These are phyloP conservation scores for Phytophthora fragariaefolia DNA, from an alignment of 352 stramenopile species.

Conservation along the genomic window DNA sequence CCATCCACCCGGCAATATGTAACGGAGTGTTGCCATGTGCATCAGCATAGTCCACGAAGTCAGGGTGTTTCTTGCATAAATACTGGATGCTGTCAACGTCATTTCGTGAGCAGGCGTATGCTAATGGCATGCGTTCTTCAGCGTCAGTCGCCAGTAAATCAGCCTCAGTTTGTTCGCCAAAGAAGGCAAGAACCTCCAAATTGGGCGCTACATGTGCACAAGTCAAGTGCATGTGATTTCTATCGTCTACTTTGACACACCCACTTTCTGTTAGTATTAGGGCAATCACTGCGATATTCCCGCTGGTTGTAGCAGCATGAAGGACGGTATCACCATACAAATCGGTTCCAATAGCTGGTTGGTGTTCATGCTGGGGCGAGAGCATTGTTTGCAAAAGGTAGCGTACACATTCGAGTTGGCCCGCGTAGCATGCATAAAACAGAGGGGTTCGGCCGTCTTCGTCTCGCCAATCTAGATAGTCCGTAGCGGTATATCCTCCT, in stretches of 20 bases:
- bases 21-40: conserved; percentile 68
- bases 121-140: conserved; percentile 65
- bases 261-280: conserved; percentile 53
- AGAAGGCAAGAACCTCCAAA: conserved; percentile 38
- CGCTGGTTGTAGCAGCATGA: conserved; percentile 59
- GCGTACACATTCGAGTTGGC: conserved; percentile 50
- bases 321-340: conserved; percentile 67
- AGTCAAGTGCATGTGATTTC: conserved; percentile 47
- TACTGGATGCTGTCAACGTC: conserved; percentile 60
- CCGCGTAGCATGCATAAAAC: conserved; percentile 77
- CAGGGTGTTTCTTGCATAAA: conserved; percentile 54
- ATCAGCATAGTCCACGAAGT: conserved; percentile 80
- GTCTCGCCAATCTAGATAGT: conserved; percentile 62
- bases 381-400: conserved; percentile 45
- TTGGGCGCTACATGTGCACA: conserved; percentile 56
- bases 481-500: conserved; percentile 26
- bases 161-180: conserved; percentile 49
- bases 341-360: conserved; percentile 33
- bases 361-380: neutral
- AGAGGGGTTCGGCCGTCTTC: conserved; percentile 69
- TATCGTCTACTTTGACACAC: conserved; percentile 48
- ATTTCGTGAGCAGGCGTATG: conserved; percentile 63
- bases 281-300: conserved; percentile 32
- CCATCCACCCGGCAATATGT: conserved; percentile 62
- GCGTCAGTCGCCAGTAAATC: conserved; percentile 62